Evolutionary conservation across 495 filamentous ascomycete species (phyloP), one percentile per base, ranked within the genome.

Genomic region (Melanomma pulvis-pyrius): DNA sequence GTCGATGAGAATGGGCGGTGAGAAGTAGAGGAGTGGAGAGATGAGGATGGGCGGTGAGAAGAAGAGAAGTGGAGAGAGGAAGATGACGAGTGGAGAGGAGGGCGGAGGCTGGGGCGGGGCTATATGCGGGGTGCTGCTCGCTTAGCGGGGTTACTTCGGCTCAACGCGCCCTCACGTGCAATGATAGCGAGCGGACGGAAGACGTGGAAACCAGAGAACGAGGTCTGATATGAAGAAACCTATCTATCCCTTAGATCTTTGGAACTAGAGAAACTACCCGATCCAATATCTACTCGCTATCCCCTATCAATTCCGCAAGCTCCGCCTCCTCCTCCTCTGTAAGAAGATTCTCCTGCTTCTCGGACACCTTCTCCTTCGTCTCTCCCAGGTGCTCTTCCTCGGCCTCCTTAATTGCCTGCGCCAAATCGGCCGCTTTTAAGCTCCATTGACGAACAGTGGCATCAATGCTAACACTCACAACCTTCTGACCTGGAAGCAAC

Each of bases 381-480:
- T 55, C 70, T 13, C 83, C 83, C 32, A 78, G 74, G 15, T 81
- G 77, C 39, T 79, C 79, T 68, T 86, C 80, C 67, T 82, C 80
- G 8, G 87, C 84, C 24, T 72, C 67, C 66, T 69, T 53, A 49
- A 66, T 65, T 21, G 71, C 72, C 68, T 74, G 80, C 75, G 84
- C 82, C 29, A 98, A 77, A 9, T 88, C 89, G 39, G 78, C 76
- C 53, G 82, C 85, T 44, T 79, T 80, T 57, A 97, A 76, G 11
- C 85, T 82, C 94, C 94, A 98, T 39, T 81, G 84, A 69, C 94
- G 84, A 36, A 97, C 79, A 2, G 94, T 98, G 0, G 85, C 90
- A 79, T 98, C 94, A 67, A 97, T 96, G 24, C 88, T 84, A 32
- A 91, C 91, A 73, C 92, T 96, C 36, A 89, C 87, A 28, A 94